These are phyloP conservation scores for Ceratocystis ficicola DNA, from an alignment of 2,329 filamentous ascomycete genomes.

Conservation along the genomic window DNA sequence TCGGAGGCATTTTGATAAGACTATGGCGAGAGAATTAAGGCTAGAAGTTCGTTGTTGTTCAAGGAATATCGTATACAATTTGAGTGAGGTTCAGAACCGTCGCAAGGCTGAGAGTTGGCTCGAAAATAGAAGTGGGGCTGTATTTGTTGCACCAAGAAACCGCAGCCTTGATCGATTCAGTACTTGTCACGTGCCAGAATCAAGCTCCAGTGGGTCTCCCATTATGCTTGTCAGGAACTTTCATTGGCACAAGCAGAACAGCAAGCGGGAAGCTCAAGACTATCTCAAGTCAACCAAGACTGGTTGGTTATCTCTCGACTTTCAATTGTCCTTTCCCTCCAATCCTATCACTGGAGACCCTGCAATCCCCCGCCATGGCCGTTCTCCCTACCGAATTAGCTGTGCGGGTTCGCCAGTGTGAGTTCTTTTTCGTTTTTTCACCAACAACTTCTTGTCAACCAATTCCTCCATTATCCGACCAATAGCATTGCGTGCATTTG, in stretches of 20 bases:
- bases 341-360: not conserved
- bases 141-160: not conserved
- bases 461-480: not conserved
- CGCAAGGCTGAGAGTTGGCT: constrained; percentile 18
- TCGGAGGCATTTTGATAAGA: constrained; percentile 53
- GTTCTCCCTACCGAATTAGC: constrained; percentile 91
- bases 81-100: not conserved
- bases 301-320: too few species aligned
- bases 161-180: not conserved
- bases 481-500: constrained; percentile 15
- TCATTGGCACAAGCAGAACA: not conserved
- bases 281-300: not conserved
- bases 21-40: not conserved
- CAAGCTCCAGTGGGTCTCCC: constrained; percentile 4
- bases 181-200: not conserved
- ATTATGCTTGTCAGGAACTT: not conserved
- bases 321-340: constrained; percentile 23
- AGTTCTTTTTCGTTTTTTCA: constrained; percentile 29
- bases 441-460: not conserved
- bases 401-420: constrained; percentile 66
- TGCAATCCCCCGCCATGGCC: constrained; percentile 50
- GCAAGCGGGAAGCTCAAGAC: not conserved
- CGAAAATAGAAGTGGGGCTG: constrained; percentile 16
- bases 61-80: not conserved
- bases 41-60: not conserved